These are phyloP conservation scores for Echium plantagineum DNA, from an alignment of 257 asterid species.

Conservation along the genomic window DNA sequence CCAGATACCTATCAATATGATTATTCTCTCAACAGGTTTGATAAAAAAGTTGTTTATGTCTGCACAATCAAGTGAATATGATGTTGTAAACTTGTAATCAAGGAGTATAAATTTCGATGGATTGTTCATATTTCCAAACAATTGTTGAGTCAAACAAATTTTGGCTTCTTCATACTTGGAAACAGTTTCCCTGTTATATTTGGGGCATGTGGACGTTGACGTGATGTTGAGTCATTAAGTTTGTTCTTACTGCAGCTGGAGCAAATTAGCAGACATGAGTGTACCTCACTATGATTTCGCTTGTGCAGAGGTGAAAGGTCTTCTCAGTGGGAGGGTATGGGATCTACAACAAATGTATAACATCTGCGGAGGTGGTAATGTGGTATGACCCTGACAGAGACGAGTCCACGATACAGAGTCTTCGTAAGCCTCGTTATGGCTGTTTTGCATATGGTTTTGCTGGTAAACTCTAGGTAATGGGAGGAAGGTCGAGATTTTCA, in stretches of 20 bases:
- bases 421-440: slow-evolving; percentile 67
- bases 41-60: neutral
- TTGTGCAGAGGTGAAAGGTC: slow-evolving; percentile 59
- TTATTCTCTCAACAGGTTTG: slow-evolving; percentile 76
- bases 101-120: no score
- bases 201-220: no score
- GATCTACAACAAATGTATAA: slow-evolving; percentile 43
- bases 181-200: neutral
- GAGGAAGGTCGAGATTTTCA: slow-evolving; percentile 76
- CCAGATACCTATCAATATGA: slow-evolving; percentile 63
- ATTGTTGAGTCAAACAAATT: no score
- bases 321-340: slow-evolving; percentile 80
- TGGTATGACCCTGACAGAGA: slow-evolving; percentile 49
- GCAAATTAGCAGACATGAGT: slow-evolving; percentile 59
- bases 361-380: slow-evolving; percentile 66
- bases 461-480: slow-evolving; percentile 76
- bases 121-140: no score
- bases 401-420: slow-evolving; percentile 39
- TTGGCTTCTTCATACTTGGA: no score
- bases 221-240: neutral
- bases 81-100: no score
- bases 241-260: slow-evolving; percentile 50
- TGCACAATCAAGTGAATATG: neutral
- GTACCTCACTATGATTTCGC: slow-evolving; percentile 76
- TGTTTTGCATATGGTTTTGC: slow-evolving; percentile 56